Evolutionary conservation across 1,284 basidiomycete genomes (phyloP).

Genomic region (Ganoderma resinaceum): DNA sequence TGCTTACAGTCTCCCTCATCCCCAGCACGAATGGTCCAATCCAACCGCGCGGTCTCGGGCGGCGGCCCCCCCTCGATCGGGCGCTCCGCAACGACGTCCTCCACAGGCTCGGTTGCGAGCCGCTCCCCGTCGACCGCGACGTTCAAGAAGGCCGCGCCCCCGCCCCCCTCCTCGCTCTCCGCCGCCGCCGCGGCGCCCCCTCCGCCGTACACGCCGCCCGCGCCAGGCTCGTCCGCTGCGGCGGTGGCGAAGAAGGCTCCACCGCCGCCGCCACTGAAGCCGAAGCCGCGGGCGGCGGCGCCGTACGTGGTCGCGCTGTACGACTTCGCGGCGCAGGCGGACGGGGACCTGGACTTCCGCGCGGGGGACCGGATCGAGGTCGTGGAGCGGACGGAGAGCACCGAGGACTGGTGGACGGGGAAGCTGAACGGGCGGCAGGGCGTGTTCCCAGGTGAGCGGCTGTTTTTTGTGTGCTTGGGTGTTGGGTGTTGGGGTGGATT

Average conservation of each 20-base stretch:
- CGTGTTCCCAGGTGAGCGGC: constrained; percentile 87
- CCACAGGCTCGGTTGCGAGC: constrained; percentile 44
- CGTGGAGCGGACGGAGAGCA: constrained; percentile 82
- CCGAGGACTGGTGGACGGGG: constrained; percentile 99
- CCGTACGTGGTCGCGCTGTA: constrained; percentile 94
- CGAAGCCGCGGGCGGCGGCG: constrained; percentile 43
- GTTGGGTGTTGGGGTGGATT: not conserved
- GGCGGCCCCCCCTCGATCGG: constrained; percentile 42
- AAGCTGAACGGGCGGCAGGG: constrained; percentile 85
- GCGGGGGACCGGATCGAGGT: constrained; percentile 96
- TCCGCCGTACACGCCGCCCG: constrained; percentile 64
- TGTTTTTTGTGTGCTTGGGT: not conserved
- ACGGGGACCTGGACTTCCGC: constrained; percentile 92
- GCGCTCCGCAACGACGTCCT: constrained; percentile 47
- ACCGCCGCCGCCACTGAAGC: constrained; percentile 19
- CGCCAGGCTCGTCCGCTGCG: constrained; percentile 40
- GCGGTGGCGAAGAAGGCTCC: constrained; percentile 71
- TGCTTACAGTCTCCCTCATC: constrained; percentile 4
- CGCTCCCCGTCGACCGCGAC: constrained; percentile 47
- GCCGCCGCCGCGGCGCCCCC: constrained; percentile 54
- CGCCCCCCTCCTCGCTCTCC: constrained; percentile 46
- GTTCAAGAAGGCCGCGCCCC: constrained; percentile 53
- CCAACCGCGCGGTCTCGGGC: constrained; percentile 47
- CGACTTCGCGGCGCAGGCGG: constrained; percentile 93
- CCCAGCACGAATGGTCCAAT: constrained; percentile 70